Evolutionary conservation across 169 alveolate genomes (phyloP).

Genomic region (Eimeria falciformis): DNA sequence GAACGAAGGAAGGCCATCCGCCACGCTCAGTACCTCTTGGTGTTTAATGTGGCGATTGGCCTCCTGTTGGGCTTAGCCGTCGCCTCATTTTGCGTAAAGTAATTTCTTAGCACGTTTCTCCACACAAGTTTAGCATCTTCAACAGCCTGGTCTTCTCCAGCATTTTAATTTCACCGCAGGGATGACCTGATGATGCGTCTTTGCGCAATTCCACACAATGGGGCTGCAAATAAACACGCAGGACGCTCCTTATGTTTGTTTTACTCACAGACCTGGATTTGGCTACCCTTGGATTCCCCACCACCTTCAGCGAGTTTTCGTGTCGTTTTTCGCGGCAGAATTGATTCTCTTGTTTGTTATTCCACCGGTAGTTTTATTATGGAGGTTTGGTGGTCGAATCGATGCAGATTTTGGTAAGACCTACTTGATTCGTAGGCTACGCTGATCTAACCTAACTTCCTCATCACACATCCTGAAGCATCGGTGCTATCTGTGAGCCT

Average conservation of each 20-base stretch:
- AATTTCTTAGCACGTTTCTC: background rate
- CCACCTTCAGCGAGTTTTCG: conserved; percentile 56
- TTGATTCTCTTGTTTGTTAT: conserved; percentile 32
- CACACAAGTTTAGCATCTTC: too few relatives aligned
- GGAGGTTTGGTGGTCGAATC: conserved; percentile 7
- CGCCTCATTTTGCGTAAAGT: conserved; percentile 62
- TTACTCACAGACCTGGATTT: conserved; percentile 24
- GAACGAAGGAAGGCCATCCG: background rate
- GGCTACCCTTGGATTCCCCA: conserved; percentile 65
- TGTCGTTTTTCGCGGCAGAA: conserved; percentile 43
- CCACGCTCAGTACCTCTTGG: conserved; percentile 30
- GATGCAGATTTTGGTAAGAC: too few relatives aligned
- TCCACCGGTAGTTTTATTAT: conserved; percentile 31
- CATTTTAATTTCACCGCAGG: too few relatives aligned
- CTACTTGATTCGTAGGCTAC: too few relatives aligned
- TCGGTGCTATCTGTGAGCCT: too few relatives aligned
- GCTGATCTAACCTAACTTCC: background rate
- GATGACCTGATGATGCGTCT: too few relatives aligned
- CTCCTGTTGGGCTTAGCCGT: conserved; percentile 26
- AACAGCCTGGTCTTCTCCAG: too few relatives aligned
- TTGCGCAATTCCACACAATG: too few relatives aligned
- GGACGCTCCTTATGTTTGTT: background rate
- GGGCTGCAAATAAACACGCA: too few relatives aligned
- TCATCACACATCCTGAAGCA: background rate
- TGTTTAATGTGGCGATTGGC: conserved; percentile 42